A percentile compares a stretch with the other conserved stretches of the same genome.
Conservation (phyloP, 202 grass and related monocot genomes). For the Setaria viridis region DNA sequence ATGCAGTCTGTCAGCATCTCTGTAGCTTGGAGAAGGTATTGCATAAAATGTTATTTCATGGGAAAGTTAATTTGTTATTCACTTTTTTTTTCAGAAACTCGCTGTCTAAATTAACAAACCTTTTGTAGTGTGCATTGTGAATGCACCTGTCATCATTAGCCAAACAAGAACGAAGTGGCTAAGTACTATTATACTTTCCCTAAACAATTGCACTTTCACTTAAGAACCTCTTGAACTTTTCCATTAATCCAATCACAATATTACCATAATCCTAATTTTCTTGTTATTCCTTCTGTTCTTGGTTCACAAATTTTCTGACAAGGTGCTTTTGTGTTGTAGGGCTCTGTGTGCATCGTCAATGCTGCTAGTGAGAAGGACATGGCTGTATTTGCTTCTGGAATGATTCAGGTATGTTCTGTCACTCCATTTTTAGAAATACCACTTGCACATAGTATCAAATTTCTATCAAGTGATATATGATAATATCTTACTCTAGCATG, state of each 20-base stretch:
- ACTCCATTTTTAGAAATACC: slow-evolving; percentile 23
- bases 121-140: slow-evolving; percentile 18
- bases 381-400: slow-evolving; percentile 93
- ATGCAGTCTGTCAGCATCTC: slow-evolving; percentile 78
- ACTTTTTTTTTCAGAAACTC: not conserved
- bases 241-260: slow-evolving; percentile 11
- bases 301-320: slow-evolving; percentile 34
- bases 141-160: slow-evolving; percentile 29
- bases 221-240: not conserved
- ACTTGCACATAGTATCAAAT: slow-evolving; percentile 23
- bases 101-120: not conserved
- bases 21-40: slow-evolving; percentile 87
- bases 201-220: not conserved
- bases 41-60: slow-evolving; percentile 21
- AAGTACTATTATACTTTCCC: not conserved
- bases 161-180: slow-evolving; percentile 32
- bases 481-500: slow-evolving; percentile 27
- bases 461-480: slow-evolving; percentile 16
- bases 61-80: not conserved
- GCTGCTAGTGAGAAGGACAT: slow-evolving; percentile 91
- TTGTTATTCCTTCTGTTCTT: slow-evolving; percentile 42
- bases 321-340: slow-evolving; percentile 58
- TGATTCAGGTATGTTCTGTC: slow-evolving; percentile 76
- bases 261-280: slow-evolving; percentile 8
- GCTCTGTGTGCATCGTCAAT: slow-evolving; percentile 90